Conservation (phyloP, 2,329 filamentous ascomycete genomes). For the Knufia petricola region DNA sequence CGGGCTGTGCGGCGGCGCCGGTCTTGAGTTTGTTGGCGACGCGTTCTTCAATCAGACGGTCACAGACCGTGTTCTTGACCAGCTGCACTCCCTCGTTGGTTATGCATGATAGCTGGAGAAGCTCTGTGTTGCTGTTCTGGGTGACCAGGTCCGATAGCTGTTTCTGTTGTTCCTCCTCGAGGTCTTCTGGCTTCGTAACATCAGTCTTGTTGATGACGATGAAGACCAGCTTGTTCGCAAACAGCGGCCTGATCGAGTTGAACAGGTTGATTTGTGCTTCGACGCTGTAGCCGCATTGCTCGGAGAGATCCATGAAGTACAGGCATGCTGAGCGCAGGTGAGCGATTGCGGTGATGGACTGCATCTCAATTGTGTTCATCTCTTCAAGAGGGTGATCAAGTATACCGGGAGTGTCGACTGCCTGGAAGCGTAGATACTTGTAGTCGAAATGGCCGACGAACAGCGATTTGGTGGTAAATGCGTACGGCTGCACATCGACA, state of each 20-base stretch:
- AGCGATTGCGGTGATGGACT: constrained; percentile 94
- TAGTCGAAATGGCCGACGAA: constrained; percentile 98
- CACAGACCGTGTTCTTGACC: constrained; percentile 90
- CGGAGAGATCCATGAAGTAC: constrained; percentile 96
- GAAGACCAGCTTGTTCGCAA: constrained; percentile 95
- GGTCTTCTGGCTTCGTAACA: constrained; percentile 73
- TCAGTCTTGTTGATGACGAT: constrained; percentile 98
- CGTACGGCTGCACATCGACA: constrained; percentile 94
- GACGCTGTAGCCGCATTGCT: constrained; percentile 93
- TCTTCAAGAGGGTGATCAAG: constrained; percentile 94
- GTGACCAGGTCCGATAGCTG: constrained; percentile 64
- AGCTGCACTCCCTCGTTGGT: constrained; percentile 89
- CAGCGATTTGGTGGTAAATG: constrained; percentile 94
- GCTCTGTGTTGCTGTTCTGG: constrained; percentile 80
- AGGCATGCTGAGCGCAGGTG: constrained; percentile 90
- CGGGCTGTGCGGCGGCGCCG: constrained; percentile 77
- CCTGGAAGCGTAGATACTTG: constrained; percentile 82
- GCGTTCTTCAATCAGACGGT: constrained; percentile 82
- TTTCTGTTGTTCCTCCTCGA: constrained; percentile 67
- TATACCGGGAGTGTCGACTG: constrained; percentile 97
- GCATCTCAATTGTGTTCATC: constrained; percentile 99
- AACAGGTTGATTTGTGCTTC: constrained; percentile 89
- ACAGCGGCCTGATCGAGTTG: constrained; percentile 91
- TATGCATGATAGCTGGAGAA: constrained; percentile 88
- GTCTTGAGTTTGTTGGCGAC: constrained; percentile 91